A percentile compares a stretch with the other conserved stretches of the same genome.
Conservation (phyloP, 768 basidiomycete genomes). For the Mycena rebaudengoi region DNA sequence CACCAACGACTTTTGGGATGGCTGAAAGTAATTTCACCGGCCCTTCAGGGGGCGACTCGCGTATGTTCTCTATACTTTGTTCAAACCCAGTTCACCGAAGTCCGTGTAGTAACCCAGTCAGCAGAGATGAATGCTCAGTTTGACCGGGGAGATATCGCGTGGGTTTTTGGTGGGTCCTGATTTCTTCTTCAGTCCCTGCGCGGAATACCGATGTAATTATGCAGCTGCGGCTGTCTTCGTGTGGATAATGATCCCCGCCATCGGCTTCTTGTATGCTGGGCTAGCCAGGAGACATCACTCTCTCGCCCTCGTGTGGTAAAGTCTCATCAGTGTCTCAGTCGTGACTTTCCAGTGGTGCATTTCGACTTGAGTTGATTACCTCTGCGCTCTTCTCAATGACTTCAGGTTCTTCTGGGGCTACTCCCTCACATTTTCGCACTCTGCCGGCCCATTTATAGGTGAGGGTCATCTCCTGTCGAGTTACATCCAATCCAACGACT, state of each 20-base stretch:
- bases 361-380: too few relatives aligned
- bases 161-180: slow-evolving; percentile 40
- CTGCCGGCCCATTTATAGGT: slow-evolving; percentile 65
- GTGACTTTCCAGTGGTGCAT: slow-evolving; percentile 55
- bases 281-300: slow-evolving; percentile 38
- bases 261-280: slow-evolving; percentile 75
- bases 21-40: too few relatives aligned
- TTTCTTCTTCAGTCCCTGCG: too few relatives aligned
- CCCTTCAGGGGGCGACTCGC: too few relatives aligned
- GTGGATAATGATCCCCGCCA: slow-evolving; percentile 66
- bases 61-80: too few relatives aligned
- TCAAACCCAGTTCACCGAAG: too few relatives aligned
- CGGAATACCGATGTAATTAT: not conserved
- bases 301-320: slow-evolving; percentile 10
- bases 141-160: slow-evolving; percentile 65
- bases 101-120: slow-evolving; percentile 13
- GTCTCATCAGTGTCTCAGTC: slow-evolving; percentile 9
- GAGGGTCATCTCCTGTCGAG: slow-evolving; percentile 15
- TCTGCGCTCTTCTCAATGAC: not conserved
- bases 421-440: slow-evolving; percentile 75
- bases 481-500: not conserved
- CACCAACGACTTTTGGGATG: too few relatives aligned
- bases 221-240: slow-evolving; percentile 68
- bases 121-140: slow-evolving; percentile 16
- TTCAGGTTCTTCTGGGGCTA: slow-evolving; percentile 73